Base-by-base conservation (phyloP, 352 stramenopile genomes). In the Pythium chondricola region DNA sequence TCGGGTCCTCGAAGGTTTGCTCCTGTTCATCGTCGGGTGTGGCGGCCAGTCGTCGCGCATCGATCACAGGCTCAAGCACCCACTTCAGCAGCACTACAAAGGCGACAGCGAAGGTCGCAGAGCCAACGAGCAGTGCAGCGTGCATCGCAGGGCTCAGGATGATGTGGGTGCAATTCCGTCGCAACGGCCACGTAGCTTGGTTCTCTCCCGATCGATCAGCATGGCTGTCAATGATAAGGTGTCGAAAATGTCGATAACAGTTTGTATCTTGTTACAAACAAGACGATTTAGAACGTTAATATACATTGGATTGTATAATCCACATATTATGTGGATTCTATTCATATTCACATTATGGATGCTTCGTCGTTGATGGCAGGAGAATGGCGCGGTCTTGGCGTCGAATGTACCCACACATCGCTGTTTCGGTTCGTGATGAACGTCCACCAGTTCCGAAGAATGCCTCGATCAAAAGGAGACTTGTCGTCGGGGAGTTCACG, bases 381-480 rank as follows among this genome's bases (percentile, higher is more conserved):
- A 4, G 44, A 54, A 22, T 56, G 54, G 16, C 47, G 46, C 5
- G 52, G 48, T 35, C 51, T 59, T 22, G 47, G 36, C 9, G 45
- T 49, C 3, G 47, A 21, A 42, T 87, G 65, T 7, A 89, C 73
- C 80, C 80, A 91, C 37, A 66, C 66, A 57, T 86, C 83, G 46
- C 58, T 27, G 44, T 87, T 69, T 0, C 69, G 57, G 17, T 65
- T 59, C 2, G 24, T 50, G 17, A 87, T 6, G 32, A 91, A 88
- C 6, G 72, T 32, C 58, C 65, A 71, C 65, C 71, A 88, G 46
- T 91, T 91, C n/a, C 43, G 55, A 5, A 85, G 17, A 2, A 66
- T 46, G 2, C 80, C 80, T 14, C 63, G 70, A 48, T 84, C 64
- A 44, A 91, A 91, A 16, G 80, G 80, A 13, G 75, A 88, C 1